Percentiles rank a stretch among this genome's conserved stretches.
Conservation (phyloP, 2,329 filamentous ascomycete species). For the Hymenoscyphus albidus region DNA sequence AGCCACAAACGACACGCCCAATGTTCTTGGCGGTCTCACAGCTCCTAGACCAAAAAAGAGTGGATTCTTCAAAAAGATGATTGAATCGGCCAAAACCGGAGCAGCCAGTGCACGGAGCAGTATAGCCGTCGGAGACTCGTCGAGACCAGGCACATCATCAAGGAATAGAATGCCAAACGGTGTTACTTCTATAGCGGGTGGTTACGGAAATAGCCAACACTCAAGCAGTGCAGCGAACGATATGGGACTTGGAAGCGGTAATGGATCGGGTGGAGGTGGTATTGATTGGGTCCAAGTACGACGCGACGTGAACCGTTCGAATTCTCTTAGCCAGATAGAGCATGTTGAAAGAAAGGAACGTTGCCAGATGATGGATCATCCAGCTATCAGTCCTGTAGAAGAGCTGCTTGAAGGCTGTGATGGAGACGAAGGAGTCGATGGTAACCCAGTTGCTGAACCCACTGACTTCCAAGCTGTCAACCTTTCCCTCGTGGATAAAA, state of each 20-base stretch:
- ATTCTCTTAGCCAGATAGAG: slow-evolving; percentile 87
- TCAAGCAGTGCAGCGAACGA: slow-evolving; percentile 56
- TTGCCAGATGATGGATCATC: slow-evolving; percentile 91
- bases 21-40: slow-evolving; percentile 73
- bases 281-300: slow-evolving; percentile 97
- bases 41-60: slow-evolving; percentile 75
- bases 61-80: slow-evolving; percentile 92
- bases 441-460: slow-evolving; percentile 74
- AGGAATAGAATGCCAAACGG: slow-evolving; percentile 27
- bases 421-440: slow-evolving; percentile 85
- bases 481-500: slow-evolving; percentile 88
- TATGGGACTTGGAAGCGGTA: slow-evolving; percentile 56
- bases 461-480: slow-evolving; percentile 79
- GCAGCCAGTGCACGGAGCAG: slow-evolving; percentile 86
- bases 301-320: slow-evolving; percentile 91
- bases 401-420: slow-evolving; percentile 80
- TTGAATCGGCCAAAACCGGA: slow-evolving; percentile 90
- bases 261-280: slow-evolving; percentile 34
- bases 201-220: slow-evolving; percentile 40
- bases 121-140: slow-evolving; percentile 61
- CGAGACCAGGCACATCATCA: slow-evolving; percentile 32
- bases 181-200: slow-evolving; percentile 52
- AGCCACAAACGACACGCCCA: slow-evolving; percentile 57
- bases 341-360: slow-evolving; percentile 78
- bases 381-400: slow-evolving; percentile 83